Evolutionary conservation across 306 rosid species (phyloP).

Genomic region (Sophora flavescens): DNA sequence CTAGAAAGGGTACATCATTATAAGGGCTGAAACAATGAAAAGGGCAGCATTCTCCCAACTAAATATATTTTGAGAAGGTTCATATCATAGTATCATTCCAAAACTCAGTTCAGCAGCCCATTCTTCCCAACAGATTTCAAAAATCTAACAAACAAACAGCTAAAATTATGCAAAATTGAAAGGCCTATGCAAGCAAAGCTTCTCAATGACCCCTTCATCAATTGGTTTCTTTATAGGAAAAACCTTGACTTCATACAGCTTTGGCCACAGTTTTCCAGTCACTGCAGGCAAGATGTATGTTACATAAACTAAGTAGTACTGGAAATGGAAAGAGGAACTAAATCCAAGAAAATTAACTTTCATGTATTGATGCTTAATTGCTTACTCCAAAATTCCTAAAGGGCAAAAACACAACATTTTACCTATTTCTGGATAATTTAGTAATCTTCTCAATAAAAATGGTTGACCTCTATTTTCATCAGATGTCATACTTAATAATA

Average conservation of each 20-base stretch:
- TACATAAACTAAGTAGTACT: conserved; percentile 1
- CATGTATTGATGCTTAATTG: not conserved
- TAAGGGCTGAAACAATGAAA: not conserved
- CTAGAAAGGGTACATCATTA: not conserved
- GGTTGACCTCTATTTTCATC: not conserved
- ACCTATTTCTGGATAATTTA: not conserved
- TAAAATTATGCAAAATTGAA: conserved; percentile 47
- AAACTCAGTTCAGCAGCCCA: conserved; percentile 3
- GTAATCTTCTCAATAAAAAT: not conserved
- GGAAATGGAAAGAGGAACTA: conserved; percentile 1
- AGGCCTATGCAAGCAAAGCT: conserved; percentile 68
- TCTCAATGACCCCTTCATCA: conserved; percentile 52
- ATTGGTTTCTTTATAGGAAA: conserved; percentile 49
- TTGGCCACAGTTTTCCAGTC: conserved; percentile 95
- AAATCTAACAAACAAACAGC: not conserved
- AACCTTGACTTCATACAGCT: conserved; percentile 77
- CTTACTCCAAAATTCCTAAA: not conserved
- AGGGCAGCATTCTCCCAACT: not conserved
- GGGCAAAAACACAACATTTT: not conserved
- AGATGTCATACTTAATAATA: not conserved
- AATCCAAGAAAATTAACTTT: not conserved
- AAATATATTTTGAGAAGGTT: not conserved
- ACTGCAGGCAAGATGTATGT: conserved; percentile 59
- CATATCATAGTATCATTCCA: not conserved
- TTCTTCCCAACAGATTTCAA: not conserved